These are phyloP conservation scores for Monosporascus cannonballus DNA, from an alignment of 2,329 filamentous ascomycete genomes.

Conservation along the genomic window DNA sequence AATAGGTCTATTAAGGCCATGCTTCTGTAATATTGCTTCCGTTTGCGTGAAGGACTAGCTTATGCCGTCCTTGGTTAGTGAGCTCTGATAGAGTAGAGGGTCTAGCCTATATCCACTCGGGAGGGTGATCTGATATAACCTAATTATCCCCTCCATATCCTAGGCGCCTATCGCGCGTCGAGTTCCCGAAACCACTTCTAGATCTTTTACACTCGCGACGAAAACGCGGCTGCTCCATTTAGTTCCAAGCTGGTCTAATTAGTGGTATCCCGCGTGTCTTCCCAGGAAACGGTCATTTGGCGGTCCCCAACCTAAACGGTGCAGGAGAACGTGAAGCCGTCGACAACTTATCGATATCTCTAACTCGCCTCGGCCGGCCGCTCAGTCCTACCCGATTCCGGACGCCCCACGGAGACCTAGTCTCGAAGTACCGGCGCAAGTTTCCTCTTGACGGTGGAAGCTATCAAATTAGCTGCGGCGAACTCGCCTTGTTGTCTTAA, in stretches of 20 bases:
- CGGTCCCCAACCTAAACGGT: not conserved
- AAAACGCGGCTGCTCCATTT: not conserved
- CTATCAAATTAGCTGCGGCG: not conserved
- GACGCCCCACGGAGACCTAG: not conserved
- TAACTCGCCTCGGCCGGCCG: not conserved
- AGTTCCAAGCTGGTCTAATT: not conserved
- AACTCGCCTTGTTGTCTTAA: not conserved
- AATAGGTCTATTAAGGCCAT: conserved; percentile 15
- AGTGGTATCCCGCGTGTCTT: not conserved
- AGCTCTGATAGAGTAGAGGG: not conserved
- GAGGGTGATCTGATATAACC: not conserved
- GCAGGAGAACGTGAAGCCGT: not conserved
- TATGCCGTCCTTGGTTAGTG: conserved; percentile 13
- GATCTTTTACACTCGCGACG: not conserved
- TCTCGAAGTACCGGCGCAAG: not conserved
- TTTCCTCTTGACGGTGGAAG: not conserved
- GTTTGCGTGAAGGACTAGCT: conserved; percentile 12
- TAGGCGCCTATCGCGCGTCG: not conserved
- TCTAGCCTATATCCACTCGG: conserved; percentile 1
- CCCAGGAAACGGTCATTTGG: not conserved
- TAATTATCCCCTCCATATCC: not conserved
- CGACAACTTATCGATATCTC: not conserved
- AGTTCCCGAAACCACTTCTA: not conserved
- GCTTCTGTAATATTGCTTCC: conserved; percentile 16
- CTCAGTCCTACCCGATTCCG: not conserved